Evolutionary conservation across 768 basidiomycete genomes (phyloP), one percentile per base, ranked within the genome.

Genomic region (Suillus alpinus): DNA sequence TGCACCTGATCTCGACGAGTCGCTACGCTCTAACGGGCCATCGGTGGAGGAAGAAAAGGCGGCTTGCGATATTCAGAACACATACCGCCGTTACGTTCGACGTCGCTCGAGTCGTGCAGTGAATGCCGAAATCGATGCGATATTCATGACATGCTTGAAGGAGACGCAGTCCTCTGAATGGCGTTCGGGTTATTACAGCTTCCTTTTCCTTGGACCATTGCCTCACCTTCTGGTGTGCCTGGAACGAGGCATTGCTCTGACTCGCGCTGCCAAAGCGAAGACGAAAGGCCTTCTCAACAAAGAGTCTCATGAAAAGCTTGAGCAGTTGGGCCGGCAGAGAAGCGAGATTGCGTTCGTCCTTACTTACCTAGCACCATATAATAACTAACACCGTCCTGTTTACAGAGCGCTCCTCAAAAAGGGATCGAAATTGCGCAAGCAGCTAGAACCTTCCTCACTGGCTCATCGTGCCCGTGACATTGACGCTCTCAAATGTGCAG

Each of bases 151-250:
- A 14, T 81, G 73, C 47, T 56, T 72, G 34, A 62, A 65, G 47
- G 65, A 68, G 29, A 70, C 71, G 29, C 64, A 62, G 44, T 63
- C 59, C 7, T 70, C 71, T 32, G 56, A 59, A 3, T 77, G 78
- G 77, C 39, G 60, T 37, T 58, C 57, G 29, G 64, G 62, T 6
- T 61, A 58, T 18, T 82, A 84, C 60, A 73, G 72, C 14, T 58
- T 67, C 0, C 67, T 79, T 14, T 81, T 77, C 64, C 66, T 71
- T 6, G 70, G 71, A 53, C 69, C 70, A 18, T 68, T 83, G 8
- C 78, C 81, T 1, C 77, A 74, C 56, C 63, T 82, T 32, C 67
- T 81, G 3, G 62, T 78, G 2, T 80, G 76, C 62, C 71, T 83
- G 32, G 77, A 82, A 51, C 57, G 67, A n/a, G 65, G 69, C 23